Conservation (phyloP, 306 rosid species). For the Inga leiocalycina region DNA sequence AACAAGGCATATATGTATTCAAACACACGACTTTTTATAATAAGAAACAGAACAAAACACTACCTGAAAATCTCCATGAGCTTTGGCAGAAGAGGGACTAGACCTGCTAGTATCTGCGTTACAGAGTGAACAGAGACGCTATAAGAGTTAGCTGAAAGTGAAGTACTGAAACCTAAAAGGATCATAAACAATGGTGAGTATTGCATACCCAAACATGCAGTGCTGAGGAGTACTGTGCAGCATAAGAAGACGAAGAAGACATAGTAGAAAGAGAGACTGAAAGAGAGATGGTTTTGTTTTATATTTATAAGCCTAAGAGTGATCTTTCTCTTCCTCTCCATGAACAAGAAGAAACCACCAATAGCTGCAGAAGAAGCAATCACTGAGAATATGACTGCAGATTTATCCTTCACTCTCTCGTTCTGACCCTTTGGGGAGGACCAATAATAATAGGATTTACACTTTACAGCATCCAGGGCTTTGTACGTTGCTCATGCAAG, state of each 20-base stretch:
- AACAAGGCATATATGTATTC: neutral
- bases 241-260: constrained; percentile 43
- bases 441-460: constrained; percentile 27
- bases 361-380: constrained; percentile 7
- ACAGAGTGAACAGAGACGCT: neutral
- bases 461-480: constrained; percentile 12
- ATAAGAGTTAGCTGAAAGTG: constrained; percentile 8
- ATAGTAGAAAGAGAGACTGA: constrained; percentile 25
- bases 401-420: constrained; percentile 26
- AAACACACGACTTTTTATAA: neutral
- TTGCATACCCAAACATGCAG: constrained; percentile 55
- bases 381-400: constrained; percentile 22
- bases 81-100: constrained; percentile 39
- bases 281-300: constrained; percentile 35
- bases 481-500: constrained; percentile 53
- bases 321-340: constrained; percentile 70
- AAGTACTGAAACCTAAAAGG: neutral
- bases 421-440: constrained; percentile 30
- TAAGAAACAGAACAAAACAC: constrained; percentile 12
- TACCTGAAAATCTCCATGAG: constrained; percentile 60
- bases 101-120: constrained; percentile 52
- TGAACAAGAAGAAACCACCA: constrained; percentile 38
- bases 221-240: constrained; percentile 40
- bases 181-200: neutral
- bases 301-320: constrained; percentile 12